Base-by-base conservation (phyloP, 108 stramenopile species). In the Skeletonema costatum region DNA sequence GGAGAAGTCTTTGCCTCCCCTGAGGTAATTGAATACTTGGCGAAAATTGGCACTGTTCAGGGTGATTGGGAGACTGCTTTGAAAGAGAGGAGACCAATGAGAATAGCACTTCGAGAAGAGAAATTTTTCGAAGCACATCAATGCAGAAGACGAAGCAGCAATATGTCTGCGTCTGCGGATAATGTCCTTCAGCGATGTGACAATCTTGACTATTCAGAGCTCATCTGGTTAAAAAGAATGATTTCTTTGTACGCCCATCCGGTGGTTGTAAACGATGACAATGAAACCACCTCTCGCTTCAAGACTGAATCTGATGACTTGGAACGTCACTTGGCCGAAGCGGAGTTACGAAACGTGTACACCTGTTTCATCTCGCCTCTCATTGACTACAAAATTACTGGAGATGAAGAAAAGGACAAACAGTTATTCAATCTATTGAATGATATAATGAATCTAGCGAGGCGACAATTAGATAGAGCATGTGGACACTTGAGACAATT, bases 221-320 rank as follows among this genome's bases (percentile, higher is more conserved):
- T 91, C 33, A 61, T 50, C 30, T 70, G 65, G 51, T 74, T 86
- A 29, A 87, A 83, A 33, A 66, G 60, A 60, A 75, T 75, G 70
- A 82, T 93, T 80, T 86, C 92, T 9, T 82, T 89, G 1, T 93
- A 91, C 66, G 90, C 90, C 13, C 93, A 93, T 74, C 89, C 89
- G 2, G 93, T 91, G 16, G 85, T 93, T 60, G 78, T 87, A 8
- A 86, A 80, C 48, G 85, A 89, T 69, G 89, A 93, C 32, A 71
- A 86, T 41, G 87, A 88, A 60, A 65, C 68, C 21, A 65, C 82
- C 31, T 51, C 44, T 14, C 78, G 60, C 16, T 31, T 71, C 21
- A 72, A 51, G 48, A 42, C 39, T 19, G 68, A 60, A 82, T 64
- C 70, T 36, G 60, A 76, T 76, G 13, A 72, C 16, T 67, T 83